Percentiles rank a stretch among this genome's conserved stretches.
phyloP scores from a whole-genome alignment of 441 rosid genomes.

The Capsella rubella region DNA sequence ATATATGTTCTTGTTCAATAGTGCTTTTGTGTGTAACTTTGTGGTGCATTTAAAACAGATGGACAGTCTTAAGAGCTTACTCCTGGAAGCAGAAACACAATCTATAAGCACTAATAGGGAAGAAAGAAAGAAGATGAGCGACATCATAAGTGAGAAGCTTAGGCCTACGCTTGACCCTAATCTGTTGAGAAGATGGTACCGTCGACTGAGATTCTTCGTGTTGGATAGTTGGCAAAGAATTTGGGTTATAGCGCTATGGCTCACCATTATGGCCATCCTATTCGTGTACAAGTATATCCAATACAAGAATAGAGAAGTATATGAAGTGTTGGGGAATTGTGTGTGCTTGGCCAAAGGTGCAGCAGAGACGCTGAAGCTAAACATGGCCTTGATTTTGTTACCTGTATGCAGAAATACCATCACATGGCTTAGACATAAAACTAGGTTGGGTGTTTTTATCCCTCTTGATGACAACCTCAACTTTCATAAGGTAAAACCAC shows the following conservation, averaged over 20 bases:
- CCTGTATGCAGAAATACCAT: slow-evolving; percentile 47
- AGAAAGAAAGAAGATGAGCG: slow-evolving; percentile 52
- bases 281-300: slow-evolving; percentile 59
- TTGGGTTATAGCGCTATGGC: slow-evolving; percentile 59
- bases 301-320: slow-evolving; percentile 51
- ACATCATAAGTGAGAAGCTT: slow-evolving; percentile 52
- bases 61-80: slow-evolving; percentile 52
- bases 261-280: slow-evolving; percentile 50
- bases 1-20: not conserved
- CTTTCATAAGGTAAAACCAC: slow-evolving; percentile 56
- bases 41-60: slow-evolving; percentile 40
- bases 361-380: slow-evolving; percentile 67
- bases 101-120: slow-evolving; percentile 34
- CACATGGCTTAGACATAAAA: slow-evolving; percentile 53
- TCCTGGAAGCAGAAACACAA: slow-evolving; percentile 46
- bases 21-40: not conserved
- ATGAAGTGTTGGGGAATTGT: slow-evolving; percentile 56
- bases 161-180: slow-evolving; percentile 49
- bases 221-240: slow-evolving; percentile 65
- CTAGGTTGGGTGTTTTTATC: slow-evolving; percentile 20
- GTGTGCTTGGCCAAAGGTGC: slow-evolving; percentile 69
- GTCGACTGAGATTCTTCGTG: slow-evolving; percentile 46
- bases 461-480: slow-evolving; percentile 49
- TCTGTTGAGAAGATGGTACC: slow-evolving; percentile 44
- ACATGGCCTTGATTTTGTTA: slow-evolving; percentile 64